Conservation (phyloP, 1,139 yeast genomes). For the Suhomyces taliae region DNA sequence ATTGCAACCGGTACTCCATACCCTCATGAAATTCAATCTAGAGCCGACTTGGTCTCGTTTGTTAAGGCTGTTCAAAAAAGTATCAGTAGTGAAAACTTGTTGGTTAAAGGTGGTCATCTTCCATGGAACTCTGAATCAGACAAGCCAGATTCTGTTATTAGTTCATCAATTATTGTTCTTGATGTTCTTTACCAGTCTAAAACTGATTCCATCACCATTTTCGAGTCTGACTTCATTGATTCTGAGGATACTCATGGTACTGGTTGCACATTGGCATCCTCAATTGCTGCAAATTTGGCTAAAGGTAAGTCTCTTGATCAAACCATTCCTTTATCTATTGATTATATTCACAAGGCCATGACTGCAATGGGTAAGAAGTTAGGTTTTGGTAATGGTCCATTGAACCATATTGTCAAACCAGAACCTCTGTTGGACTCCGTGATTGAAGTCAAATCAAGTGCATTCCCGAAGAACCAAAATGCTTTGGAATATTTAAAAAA, state of each 20-base stretch:
- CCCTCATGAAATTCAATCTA: slow-evolving; percentile 11
- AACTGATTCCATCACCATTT: slow-evolving; percentile 38
- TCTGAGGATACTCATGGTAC: slow-evolving; percentile 80
- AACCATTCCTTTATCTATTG: slow-evolving; percentile 58
- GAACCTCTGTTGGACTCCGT: slow-evolving; percentile 13
- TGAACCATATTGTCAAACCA: slow-evolving; percentile 52
- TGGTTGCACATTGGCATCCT: slow-evolving; percentile 84
- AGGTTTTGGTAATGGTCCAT: slow-evolving; percentile 72
- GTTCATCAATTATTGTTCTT: slow-evolving; percentile 33
- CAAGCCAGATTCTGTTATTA: slow-evolving; percentile 15
- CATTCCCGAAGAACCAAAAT: not conserved
- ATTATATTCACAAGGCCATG: slow-evolving; percentile 69
- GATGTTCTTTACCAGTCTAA: slow-evolving; percentile 62
- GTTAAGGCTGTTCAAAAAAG: slow-evolving; percentile 43
- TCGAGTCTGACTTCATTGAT: slow-evolving; percentile 49
- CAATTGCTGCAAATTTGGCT: slow-evolving; percentile 77
- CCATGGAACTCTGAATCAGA: slow-evolving; percentile 43
- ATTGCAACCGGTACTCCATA: slow-evolving; percentile 18
- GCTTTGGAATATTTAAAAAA: slow-evolving; percentile 47
- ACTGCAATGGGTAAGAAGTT: slow-evolving; percentile 30
- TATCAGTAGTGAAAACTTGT: slow-evolving; percentile 52
- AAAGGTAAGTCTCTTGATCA: slow-evolving; percentile 43
- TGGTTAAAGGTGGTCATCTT: slow-evolving; percentile 82
- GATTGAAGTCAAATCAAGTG: slow-evolving; percentile 1
- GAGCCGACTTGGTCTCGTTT: slow-evolving; percentile 40